Evolutionary conservation across 192 early-diverging fungal species (phyloP), one percentile per base, ranked within the genome.

Genomic region (Globomyces pollinis-pini): DNA sequence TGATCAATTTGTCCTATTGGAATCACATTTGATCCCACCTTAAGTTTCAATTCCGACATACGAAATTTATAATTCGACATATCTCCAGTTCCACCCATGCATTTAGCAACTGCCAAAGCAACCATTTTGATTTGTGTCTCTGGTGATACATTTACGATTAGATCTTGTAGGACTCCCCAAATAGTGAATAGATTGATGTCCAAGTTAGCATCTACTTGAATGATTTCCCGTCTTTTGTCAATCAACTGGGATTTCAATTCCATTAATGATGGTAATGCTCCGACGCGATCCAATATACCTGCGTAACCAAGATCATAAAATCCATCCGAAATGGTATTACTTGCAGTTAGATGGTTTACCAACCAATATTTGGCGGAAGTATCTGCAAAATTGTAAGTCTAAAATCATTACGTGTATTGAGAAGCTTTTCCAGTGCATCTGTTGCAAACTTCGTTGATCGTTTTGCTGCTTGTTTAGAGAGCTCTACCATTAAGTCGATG

Each of bases 301-400:
- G 74, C 73, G 5, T 67, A 70, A 11, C 80, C 80, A 33, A 73
- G 31, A 57, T 83, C 78, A 54, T 81, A 83, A 42, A 83, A 83
- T 5, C 70, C 71, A 61, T 73, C 67, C 8, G 38, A 16, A 55
- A 83, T 76, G 21, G 56, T 8, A 63, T 83, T 81, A 20, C 54
- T 60, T 12, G 54, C 23, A 26, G 61, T 50, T 12, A 83, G 61
- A 23, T 65, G 53, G 61, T 81, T 69, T 29, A 50, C 60, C 13
- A 83, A 64, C 76, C 80, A 79, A 59, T 78, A 83, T 59, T 83
- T 83, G 45, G 76, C 78, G 1, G 75, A 59, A 12, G 78, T 42
- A 58, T 78, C 80, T 81, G 36, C 7, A n/a, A n/a, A n/a, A n/a
- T n/a, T n/a, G n/a, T n/a, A n/a, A 36, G 28, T 29, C 11, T 35